Evolutionary conservation across 192 early-diverging fungal species (phyloP), one percentile per base, ranked within the genome.

Genomic region (Umbelopsis isabellina): DNA sequence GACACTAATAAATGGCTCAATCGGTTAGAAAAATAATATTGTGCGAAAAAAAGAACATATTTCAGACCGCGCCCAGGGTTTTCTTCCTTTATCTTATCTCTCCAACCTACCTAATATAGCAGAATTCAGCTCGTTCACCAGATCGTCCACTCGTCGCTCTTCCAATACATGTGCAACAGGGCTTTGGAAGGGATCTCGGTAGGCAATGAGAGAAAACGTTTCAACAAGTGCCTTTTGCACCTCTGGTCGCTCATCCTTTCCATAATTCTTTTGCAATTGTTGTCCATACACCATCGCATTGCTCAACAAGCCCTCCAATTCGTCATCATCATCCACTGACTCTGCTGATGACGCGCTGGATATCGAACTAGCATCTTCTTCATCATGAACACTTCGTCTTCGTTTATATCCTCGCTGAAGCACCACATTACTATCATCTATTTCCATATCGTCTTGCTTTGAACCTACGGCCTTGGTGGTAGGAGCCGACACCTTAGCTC

Each of bases 171-270:
- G 80, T 2, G 80, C 73, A 25, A 90, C 71, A 46, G 82, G 81
- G 68, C 88, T 88, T 46, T 81, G 47, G 20, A 73, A 78, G 6
- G 89, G 85, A 30, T 95, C 84, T n/a, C 85, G 71, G 65, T 95
- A 95, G 2, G 93, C 93, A 41, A 93, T 74, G 48, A 95, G 76
- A 8, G 92, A 88, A 74, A 93, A 93, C 5, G 87, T 78, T 65
- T 90, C 84, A 16, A 70, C 20, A 12, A 70, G 45, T 30, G 50
- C 30, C 15, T 49, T 51, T 53, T 70, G 48, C 6, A 70, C 51
- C 37, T 70, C 69, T 1, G 48, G 49, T 22, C 69, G 49, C 30
- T 51, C 69, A 44, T 70, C 69, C 16, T 35, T 70, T n/a, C 41
- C 48, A 69, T 86, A 87, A 48, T 85, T 77, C 16, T 75, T 75